Percentiles rank a stretch among this genome's conserved stretches.
phyloP scores from a whole-genome alignment of 2,329 filamentous ascomycete species.

The Didymella segeticola region DNA sequence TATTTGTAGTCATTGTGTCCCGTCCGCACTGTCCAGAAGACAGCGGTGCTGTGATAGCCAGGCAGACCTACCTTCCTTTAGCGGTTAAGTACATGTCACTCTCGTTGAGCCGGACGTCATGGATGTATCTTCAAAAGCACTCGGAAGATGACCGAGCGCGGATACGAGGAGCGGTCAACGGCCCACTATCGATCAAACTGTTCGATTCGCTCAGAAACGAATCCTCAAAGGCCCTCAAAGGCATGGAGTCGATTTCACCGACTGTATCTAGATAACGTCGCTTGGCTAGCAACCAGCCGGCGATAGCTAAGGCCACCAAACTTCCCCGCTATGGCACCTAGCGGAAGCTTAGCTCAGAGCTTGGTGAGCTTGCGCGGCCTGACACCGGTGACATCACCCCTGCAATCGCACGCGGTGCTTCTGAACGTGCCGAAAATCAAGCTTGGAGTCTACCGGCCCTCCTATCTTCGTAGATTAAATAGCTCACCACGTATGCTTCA shows the following conservation, averaged over 20 bases:
- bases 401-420: background rate
- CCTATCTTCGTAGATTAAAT: too few species aligned
- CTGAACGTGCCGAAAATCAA: background rate
- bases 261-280: background rate
- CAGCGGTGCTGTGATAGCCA: slow-evolving; percentile 14
- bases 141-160: background rate
- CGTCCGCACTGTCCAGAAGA: background rate
- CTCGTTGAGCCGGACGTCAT: slow-evolving; percentile 2
- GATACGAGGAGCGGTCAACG: background rate
- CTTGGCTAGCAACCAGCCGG: background rate
- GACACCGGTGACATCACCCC: slow-evolving; percentile 4
- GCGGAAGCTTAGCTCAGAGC: slow-evolving; percentile 12
- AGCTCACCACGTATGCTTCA: too few species aligned
- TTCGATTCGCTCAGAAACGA: background rate
- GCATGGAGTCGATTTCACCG: background rate
- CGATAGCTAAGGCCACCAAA: background rate
- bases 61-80: slow-evolving; percentile 20
- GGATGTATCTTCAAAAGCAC: background rate
- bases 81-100: slow-evolving; percentile 17
- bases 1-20: background rate
- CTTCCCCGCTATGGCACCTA: slow-evolving; percentile 14
- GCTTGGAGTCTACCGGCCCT: too few species aligned
- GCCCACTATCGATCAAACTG: background rate
- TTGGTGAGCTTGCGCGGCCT: slow-evolving; percentile 15
- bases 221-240: background rate